Evolutionary conservation across 1,284 basidiomycete species (phyloP), one percentile per base, ranked within the genome.

Genomic region (Ustilago tritici): DNA sequence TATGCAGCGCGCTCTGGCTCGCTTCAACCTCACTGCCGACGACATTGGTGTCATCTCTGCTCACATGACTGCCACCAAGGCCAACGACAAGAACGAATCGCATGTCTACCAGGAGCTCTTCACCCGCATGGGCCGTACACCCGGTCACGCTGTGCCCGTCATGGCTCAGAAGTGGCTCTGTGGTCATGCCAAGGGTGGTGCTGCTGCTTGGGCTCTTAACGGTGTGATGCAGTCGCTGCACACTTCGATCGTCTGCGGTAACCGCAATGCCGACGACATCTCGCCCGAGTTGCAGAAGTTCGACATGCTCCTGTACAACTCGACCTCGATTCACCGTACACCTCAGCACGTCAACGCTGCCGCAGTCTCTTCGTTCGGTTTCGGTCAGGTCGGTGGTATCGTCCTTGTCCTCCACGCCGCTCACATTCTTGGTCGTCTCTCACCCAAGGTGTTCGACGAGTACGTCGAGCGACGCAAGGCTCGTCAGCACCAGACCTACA

Each of bases 81-180:
- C 96, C 41, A 99, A 99, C 87, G 95, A 99, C 90, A 94, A 95
- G 89, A 99, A 99, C 87, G 96, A 99, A 89, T 95, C 94, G 8
- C 91, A 92, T 80, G 95, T 98, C 70, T 98, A 96, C 93, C 95
- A 98, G 87, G 92, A 94, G 78, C 92, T 98, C 85, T 93, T 99
- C 88, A 91, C 90, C 46, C 91, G 91, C 65, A 92, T 98, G 82
- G 91, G 91, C 60, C 93, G 97, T 73, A 94, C 94, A 15, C 90
- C 91, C 56, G 95, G 95, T 65, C 98, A 98, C 86, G 95, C 95
- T 23, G 92, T 98, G 60, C 96, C 97, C 4, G 92, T 98, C 84
- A 93, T 98, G 87, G 94, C 97, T 1, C 96, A 99, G 88, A 99
- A 99, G 90, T 94, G 93, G 87, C 90, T 84, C 43, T 79, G 77